phyloP scores from a whole-genome alignment of 768 basidiomycete species.

The Naganishia vaughanmartiniae region DNA sequence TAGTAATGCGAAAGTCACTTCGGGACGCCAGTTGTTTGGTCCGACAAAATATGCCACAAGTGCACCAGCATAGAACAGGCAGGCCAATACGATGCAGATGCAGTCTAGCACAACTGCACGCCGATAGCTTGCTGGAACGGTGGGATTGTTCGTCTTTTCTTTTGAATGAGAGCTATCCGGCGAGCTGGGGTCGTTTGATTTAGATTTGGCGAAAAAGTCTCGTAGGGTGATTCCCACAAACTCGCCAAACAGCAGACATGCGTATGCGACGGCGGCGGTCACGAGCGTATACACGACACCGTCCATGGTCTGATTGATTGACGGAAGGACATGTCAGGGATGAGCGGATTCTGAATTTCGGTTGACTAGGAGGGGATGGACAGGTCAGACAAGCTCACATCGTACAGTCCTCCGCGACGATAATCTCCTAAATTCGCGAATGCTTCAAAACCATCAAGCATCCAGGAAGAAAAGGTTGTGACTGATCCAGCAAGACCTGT shows the following conservation, averaged over 20 bases:
- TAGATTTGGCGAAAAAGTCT: background rate
- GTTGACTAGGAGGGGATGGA: no score
- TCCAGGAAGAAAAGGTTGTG: slow-evolving; percentile 96
- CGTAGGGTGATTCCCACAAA: slow-evolving; percentile 58
- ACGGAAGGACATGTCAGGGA: background rate
- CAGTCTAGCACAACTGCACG: slow-evolving; percentile 54
- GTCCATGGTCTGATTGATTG: slow-evolving; percentile 68
- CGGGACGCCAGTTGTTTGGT: slow-evolving; percentile 65
- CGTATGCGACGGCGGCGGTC: slow-evolving; percentile 72
- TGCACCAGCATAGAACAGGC: slow-evolving; percentile 70
- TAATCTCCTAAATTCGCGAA: slow-evolving; percentile 69
- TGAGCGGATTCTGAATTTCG: background rate
- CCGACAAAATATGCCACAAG: slow-evolving; percentile 76
- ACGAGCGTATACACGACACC: slow-evolving; percentile 76
- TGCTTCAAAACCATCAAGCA: slow-evolving; percentile 77
- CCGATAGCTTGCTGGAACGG: background rate
- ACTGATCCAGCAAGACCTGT: slow-evolving; percentile 90
- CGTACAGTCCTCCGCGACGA: slow-evolving; percentile 64
- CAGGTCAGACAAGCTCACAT: slow-evolving; percentile 58
- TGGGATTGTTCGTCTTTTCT: slow-evolving; percentile 2
- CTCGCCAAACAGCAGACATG: slow-evolving; percentile 72
- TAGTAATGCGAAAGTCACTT: slow-evolving; percentile 80
- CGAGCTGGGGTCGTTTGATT: slow-evolving; percentile 26
- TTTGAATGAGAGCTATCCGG: slow-evolving; percentile 30
- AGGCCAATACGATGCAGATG: slow-evolving; percentile 59